phyloP scores from a whole-genome alignment of 805 yeast species.

The Saccharomycodes ludwigii region DNA sequence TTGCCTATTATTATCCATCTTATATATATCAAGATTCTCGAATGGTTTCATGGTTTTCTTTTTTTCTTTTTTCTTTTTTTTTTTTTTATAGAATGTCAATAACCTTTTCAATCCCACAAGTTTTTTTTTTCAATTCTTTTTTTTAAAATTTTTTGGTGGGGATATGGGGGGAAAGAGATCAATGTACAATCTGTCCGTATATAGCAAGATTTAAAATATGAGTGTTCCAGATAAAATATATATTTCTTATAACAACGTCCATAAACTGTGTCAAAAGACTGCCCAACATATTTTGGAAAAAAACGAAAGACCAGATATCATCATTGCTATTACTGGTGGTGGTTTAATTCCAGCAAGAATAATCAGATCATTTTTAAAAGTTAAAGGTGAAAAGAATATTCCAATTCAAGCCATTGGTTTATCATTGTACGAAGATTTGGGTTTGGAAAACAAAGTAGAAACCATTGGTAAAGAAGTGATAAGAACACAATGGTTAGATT shows the following conservation, averaged over 20 bases:
- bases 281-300: slow-evolving; percentile 38
- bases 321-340: slow-evolving; percentile 64
- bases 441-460: slow-evolving; percentile 30
- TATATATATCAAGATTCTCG: too few relatives aligned
- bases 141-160: too few relatives aligned
- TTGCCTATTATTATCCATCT: too few relatives aligned
- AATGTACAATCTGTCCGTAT: too few relatives aligned
- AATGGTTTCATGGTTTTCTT: too few relatives aligned
- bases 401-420: slow-evolving; percentile 63
- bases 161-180: too few relatives aligned
- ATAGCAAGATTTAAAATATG: slow-evolving; percentile 15
- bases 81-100: too few relatives aligned
- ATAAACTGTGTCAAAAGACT: slow-evolving; percentile 66
- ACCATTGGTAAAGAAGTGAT: slow-evolving; percentile 67
- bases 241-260: slow-evolving; percentile 71
- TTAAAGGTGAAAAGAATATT: slow-evolving; percentile 48
- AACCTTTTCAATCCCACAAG: too few relatives aligned
- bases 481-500: slow-evolving; percentile 85
- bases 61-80: too few relatives aligned
- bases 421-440: slow-evolving; percentile 48
- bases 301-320: slow-evolving; percentile 36
- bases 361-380: slow-evolving; percentile 48
- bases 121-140: too few relatives aligned
- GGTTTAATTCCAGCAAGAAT: slow-evolving; percentile 63
- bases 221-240: slow-evolving; percentile 33